Conservation (phyloP, 2,329 filamentous ascomycete genomes). For the Coniochaeta ligniaria region DNA sequence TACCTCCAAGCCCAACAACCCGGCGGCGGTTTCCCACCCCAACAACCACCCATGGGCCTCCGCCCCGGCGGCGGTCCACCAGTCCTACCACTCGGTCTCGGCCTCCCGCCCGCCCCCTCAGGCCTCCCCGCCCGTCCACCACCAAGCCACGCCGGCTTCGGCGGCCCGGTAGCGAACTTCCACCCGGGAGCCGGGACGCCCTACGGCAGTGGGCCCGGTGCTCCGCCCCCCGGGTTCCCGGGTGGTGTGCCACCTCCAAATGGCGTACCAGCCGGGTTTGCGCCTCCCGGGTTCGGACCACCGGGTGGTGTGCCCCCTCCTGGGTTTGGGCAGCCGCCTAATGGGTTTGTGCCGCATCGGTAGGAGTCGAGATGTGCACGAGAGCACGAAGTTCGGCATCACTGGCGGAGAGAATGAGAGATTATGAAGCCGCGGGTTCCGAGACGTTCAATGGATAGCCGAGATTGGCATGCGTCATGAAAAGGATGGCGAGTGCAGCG, state of each 20-base stretch:
- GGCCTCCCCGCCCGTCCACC: constrained; percentile 44
- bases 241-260: constrained; percentile 20
- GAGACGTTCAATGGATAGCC: too few species aligned
- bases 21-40: background rate
- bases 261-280: constrained; percentile 5
- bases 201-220: background rate
- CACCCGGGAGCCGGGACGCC: constrained; percentile 26
- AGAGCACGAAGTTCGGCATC: too few species aligned
- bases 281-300: constrained; percentile 11
- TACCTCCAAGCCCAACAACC: background rate
- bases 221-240: constrained; percentile 11
- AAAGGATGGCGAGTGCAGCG: too few species aligned
- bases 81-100: constrained; percentile 15
- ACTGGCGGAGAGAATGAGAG: too few species aligned
- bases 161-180: constrained; percentile 37
- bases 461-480: too few species aligned
- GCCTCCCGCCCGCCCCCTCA: constrained; percentile 39
- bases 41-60: background rate
- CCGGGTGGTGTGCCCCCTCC: constrained; percentile 20
- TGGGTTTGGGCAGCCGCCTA: constrained; percentile 18
- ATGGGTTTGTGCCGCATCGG: constrained; percentile 17
- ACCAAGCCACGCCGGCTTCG: constrained; percentile 35
- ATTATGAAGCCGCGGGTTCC: too few species aligned
- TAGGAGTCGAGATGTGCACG: too few species aligned
- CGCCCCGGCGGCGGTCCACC: background rate